Evolutionary conservation across 768 basidiomycete species (phyloP).

Genomic region (Lyophyllum semitale): DNA sequence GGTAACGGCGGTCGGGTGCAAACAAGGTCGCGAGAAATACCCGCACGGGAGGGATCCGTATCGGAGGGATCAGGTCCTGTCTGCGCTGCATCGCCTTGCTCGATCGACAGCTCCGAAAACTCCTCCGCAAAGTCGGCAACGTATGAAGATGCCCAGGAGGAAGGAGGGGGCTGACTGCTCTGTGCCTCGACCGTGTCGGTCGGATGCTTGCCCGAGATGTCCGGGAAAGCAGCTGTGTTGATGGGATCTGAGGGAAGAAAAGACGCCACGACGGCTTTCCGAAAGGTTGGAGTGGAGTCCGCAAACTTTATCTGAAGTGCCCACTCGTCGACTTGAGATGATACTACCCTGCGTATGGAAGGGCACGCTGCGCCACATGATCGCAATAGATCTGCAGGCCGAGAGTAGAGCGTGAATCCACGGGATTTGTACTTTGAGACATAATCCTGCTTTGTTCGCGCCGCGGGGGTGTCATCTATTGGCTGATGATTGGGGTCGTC

Average conservation of each 20-base stretch:
- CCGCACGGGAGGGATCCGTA: too few relatives aligned
- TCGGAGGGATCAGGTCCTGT: too few relatives aligned
- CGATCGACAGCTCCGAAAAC: neutral
- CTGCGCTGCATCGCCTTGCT: neutral
- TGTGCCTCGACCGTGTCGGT: neutral
- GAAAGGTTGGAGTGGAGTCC: neutral
- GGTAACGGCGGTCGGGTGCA: neutral
- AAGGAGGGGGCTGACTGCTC: neutral
- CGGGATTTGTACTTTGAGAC: slow-evolving; percentile 11
- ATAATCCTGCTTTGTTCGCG: slow-evolving; percentile 5
- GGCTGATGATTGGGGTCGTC: slow-evolving; percentile 1
- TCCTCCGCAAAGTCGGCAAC: neutral
- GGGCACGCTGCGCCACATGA: slow-evolving; percentile 16
- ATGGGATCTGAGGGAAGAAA: neutral
- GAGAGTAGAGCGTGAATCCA: slow-evolving; percentile 10
- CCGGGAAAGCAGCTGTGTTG: neutral
- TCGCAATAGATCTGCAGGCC: slow-evolving; percentile 2
- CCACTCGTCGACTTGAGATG: slow-evolving; percentile 1
- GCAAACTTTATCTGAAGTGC: slow-evolving; percentile 1
- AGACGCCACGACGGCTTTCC: neutral
- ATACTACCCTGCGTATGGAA: neutral
- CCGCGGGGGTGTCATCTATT: too few relatives aligned
- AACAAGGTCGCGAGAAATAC: neutral
- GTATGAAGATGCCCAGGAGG: slow-evolving; percentile 2
- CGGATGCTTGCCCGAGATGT: neutral